Evolutionary conservation across 2,329 filamentous ascomycete genomes (phyloP), one percentile per base, ranked within the genome.

Genomic region (Aspergillus texensis): DNA sequence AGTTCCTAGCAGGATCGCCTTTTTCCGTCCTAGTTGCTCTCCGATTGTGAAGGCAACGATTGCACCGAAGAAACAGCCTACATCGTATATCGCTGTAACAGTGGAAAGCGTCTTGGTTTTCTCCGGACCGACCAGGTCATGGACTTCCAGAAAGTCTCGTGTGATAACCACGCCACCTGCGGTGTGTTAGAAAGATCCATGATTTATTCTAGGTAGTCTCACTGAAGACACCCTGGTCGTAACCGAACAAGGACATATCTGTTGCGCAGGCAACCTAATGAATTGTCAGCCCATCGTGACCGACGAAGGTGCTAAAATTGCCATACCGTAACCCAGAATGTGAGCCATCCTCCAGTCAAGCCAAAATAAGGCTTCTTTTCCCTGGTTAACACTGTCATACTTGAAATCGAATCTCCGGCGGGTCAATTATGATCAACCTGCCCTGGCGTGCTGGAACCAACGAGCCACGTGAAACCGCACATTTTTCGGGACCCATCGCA

Each of bases 281-380:
- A 26, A 24, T 6, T 48, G n/a, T 48, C n/a, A 48, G 21, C 21
- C 45, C 45, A 48, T 1, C 10, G 14, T 0, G 43, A 24, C 1
- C 9, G 16, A 3, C 16, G 2, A 16, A 19, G 36, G 2, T 3
- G 6, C 14, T 16, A 9, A 16, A 41, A 1, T 1, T 1, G 26
- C 4, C 67, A 68, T n/a, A 80, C 79, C 10, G 80, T 84, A n/a
- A 85, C 77, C 84, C 84, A 86, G 65, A 86, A 84, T 19, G 83
- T 85, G 43, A 86, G 78, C 83, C 82, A 85, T 78, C 79, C 80
- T 64, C 84, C 84, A n/a, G 78, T 83, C 52, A 84, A 68, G 58
- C 84, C 84, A 73, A 86, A 85, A 67, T 84, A 86, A 57, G 80
- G 83, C 61, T 72, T 79, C 36, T 66, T 50, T 12, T 6, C 10